Evolutionary conservation across 2,329 filamentous ascomycete genomes (phyloP).

Genomic region (Fusarium papillatum): DNA sequence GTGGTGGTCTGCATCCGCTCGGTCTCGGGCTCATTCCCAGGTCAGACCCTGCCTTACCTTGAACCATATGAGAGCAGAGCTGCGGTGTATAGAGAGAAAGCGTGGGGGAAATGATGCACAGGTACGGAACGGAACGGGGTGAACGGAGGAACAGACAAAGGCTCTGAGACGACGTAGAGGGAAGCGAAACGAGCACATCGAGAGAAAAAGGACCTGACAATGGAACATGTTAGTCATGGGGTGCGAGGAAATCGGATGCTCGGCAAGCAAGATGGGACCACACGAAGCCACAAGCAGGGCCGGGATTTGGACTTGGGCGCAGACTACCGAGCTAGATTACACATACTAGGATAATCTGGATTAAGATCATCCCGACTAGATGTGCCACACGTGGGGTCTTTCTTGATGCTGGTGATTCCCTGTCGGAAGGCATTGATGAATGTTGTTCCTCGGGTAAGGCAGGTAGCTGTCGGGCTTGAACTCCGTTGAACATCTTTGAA

Average conservation of each 20-base stretch:
- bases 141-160: not conserved
- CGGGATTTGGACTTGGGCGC: slow-evolving; percentile 4
- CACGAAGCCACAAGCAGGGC: slow-evolving; percentile 14
- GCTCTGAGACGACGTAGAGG: not conserved
- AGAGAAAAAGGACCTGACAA: not conserved
- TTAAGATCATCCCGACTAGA: slow-evolving; percentile 28
- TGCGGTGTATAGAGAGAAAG: not conserved
- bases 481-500: not conserved
- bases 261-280: slow-evolving; percentile 30
- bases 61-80: not conserved
- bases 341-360: slow-evolving; percentile 27
- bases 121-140: not conserved
- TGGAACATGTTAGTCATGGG: slow-evolving; percentile 26
- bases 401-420: not conserved
- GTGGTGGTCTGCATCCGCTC: not conserved
- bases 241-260: slow-evolving; percentile 27
- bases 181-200: not conserved
- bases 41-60: slow-evolving; percentile 1
- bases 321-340: slow-evolving; percentile 34
- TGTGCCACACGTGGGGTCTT: slow-evolving; percentile 23
- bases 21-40: not conserved
- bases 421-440: not conserved
- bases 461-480: not conserved
- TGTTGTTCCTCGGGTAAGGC: not conserved
- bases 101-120: slow-evolving; percentile 7